These are phyloP conservation scores for Colletotrichum tofieldiae DNA, from an alignment of 2,329 filamentous ascomycete species.

Conservation along the genomic window DNA sequence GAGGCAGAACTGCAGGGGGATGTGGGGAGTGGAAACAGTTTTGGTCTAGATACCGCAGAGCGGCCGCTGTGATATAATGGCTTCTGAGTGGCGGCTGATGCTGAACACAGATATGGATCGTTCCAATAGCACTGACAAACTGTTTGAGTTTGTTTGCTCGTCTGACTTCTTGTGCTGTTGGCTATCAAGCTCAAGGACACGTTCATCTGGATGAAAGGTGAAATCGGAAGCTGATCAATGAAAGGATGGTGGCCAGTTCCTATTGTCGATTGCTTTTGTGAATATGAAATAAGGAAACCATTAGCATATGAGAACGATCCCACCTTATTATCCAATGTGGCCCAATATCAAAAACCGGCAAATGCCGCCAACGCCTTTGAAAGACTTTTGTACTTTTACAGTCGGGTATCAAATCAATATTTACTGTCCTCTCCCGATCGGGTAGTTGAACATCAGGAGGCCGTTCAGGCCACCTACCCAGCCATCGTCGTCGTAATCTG, in stretches of 20 bases:
- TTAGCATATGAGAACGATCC: background rate
- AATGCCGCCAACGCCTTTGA: slow-evolving; percentile 36
- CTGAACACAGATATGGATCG: background rate
- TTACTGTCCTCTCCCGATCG: slow-evolving; percentile 75
- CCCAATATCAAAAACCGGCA: background rate
- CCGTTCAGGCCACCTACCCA: slow-evolving; percentile 98
- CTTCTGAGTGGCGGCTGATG: too few relatives aligned
- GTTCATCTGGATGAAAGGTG: background rate
- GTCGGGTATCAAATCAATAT: slow-evolving; percentile 34
- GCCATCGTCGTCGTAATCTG: slow-evolving; percentile 82
- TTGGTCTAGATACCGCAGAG: too few relatives aligned
- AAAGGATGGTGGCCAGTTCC: background rate
- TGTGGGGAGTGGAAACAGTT: background rate
- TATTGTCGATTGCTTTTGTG: background rate
- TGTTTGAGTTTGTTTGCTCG: background rate
- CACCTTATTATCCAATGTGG: background rate
- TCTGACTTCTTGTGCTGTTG: too few relatives aligned
- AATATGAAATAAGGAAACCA: background rate
- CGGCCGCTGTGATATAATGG: background rate
- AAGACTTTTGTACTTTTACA: slow-evolving; percentile 39
- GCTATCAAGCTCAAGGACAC: background rate
- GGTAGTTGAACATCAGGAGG: slow-evolving; percentile 96
- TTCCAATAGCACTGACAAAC: too few relatives aligned
- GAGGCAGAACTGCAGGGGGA: too few relatives aligned
- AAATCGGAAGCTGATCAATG: background rate